Base-by-base conservation (phyloP, 768 basidiomycete species). In the Tricholoma bakamatsutake region DNA sequence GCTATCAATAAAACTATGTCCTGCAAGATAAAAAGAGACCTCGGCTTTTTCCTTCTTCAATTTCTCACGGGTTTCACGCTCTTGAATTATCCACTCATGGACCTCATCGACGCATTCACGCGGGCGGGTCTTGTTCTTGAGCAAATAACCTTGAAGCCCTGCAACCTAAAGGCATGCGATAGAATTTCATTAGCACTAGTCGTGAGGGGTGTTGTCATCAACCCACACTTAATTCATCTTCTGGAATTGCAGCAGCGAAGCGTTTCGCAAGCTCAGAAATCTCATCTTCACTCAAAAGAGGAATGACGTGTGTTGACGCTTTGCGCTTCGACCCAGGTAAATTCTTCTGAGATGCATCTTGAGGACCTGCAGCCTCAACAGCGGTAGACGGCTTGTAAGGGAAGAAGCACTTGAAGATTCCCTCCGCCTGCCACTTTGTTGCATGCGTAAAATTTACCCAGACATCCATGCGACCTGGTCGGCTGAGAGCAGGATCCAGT, bases 321-420 rank as follows among this genome's bases (percentile, higher is more conserved):
- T 85, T 90, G 66, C 83, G 83, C 71, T 85, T 85, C 5, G 86
- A 78, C 15, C 83, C 69, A 33, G 86, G 82, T 35, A 88, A 66
- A 65, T 89, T 87, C 73, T 80, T 76, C 64, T 86, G 82, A 5
- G 84, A 84, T 12, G 80, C 64, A 61, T 84, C 82, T 42, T 69
- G 66, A 13, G 67, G 57, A 12, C 56, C 55, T n/a, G 63, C 50
- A n/a, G 62, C 18, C 18, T 59, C 57, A 7, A 59, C 51, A 13
- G 62, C 56, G 37, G 66, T 55, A 17, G 70, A 56, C 52, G 76
- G 73, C 60, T 76, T 83, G 69, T 70, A 85, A 3, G 91, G 90
- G 85, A 93, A 93, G 83, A 93, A 93, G 69, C 89, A 91, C 68
- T 91, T 91, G 83, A 92, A 93, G 67, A 93, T 90, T 51, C 89